Base-by-base conservation (phyloP, 1,284 basidiomycete species). In the Trametes sp. region DNA sequence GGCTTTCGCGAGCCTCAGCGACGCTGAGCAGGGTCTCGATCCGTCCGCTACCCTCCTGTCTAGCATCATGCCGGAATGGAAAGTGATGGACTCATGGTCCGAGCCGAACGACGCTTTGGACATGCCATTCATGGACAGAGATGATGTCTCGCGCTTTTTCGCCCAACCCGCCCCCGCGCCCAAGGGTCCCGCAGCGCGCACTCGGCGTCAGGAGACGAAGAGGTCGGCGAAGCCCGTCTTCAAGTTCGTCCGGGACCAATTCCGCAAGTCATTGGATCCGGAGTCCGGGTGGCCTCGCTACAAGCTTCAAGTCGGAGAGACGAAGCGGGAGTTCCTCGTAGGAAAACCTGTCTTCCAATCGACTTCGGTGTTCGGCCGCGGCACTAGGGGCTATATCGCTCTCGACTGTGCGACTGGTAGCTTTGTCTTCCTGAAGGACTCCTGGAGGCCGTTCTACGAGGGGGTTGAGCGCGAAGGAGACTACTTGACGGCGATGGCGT, bases 401-500 rank as follows among this genome's bases (percentile, higher is more conserved):
- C 50, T 55, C 16, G 58, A 60, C 36, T 11, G 31, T 1, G 29
- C 23, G 8, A 45, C 16, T 1, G n/a, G 51, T 9, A 36, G 28
- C 7, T 53, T 64, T 23, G 59, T 61, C 5, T 61, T 48, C 38
- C 42, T 65, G 4, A 62, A 65, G 49, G 64, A 65, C 42, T 54
- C 45, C 10, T 65, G 60, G 64, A 51, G 61, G 13, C 55, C 52
- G 5, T 35, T 33, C 38, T 50, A 51, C 29, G 36, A 21, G 14
- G 54, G 41, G 9, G 33, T 57, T 11, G 31, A 44, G 38, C 26
- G n/a, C 4, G 61, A 62, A 29, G 55, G 49, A 5, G 23, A 48
- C 10, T 42, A 35, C 21, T 23, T 57, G 10, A 46, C 28, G n/a
- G 38, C 50, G 16, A 19, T 52, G n/a, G 19, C 38, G 38, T 41